phyloP scores from a whole-genome alignment of 305 asterid species.

The Fraxinus xanthoxyloides region DNA sequence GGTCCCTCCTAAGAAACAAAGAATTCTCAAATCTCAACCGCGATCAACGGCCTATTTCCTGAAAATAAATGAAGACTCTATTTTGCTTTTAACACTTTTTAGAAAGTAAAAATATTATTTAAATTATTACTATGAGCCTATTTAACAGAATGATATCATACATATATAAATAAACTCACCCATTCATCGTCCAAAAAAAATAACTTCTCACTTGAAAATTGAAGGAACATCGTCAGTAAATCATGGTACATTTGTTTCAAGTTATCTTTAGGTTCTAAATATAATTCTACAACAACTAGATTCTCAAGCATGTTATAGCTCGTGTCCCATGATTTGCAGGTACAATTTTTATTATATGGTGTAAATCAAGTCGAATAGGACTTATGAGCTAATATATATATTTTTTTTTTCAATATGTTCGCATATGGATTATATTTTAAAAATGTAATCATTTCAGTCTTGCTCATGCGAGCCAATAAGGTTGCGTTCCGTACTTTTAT shows the following conservation, averaged over 20 bases:
- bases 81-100: not conserved
- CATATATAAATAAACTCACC: not conserved
- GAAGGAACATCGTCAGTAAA: not conserved
- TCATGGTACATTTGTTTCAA: not conserved
- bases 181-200: not conserved
- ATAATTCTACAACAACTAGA: not conserved
- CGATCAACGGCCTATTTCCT: not conserved
- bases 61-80: constrained; percentile 10
- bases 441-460: not conserved
- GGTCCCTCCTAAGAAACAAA: not conserved
- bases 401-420: too few species aligned
- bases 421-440: not conserved
- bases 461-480: not conserved
- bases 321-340: not conserved
- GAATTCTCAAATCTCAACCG: not conserved
- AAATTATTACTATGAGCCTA: not conserved
- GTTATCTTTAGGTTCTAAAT: not conserved
- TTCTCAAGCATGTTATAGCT: not conserved
- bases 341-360: not conserved
- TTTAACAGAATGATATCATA: not conserved
- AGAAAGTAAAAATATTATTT: not conserved
- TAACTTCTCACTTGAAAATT: not conserved
- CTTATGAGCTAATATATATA: not conserved
- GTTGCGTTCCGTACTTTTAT: not conserved
- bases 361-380: not conserved